Conservation (phyloP, 2,329 filamentous ascomycete species). For the Pseudonectria buxi region DNA sequence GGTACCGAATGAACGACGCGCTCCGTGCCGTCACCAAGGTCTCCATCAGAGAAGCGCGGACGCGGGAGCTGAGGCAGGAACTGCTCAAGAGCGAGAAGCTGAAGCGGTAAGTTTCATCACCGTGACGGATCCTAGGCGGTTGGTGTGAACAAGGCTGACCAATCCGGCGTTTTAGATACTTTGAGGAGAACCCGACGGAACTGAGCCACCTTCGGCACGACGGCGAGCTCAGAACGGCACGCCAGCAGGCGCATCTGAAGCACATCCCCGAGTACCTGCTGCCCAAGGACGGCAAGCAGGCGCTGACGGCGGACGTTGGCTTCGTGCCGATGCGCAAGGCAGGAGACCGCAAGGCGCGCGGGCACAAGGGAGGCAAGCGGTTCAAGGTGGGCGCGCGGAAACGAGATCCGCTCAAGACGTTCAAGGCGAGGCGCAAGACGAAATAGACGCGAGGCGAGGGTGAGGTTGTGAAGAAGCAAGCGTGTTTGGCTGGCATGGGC, state of each 20-base stretch:
- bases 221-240: constrained; percentile 73
- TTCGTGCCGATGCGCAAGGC: constrained; percentile 66
- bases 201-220: constrained; percentile 84
- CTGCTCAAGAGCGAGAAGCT: constrained; percentile 90
- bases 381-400: constrained; percentile 55
- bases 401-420: constrained; percentile 80
- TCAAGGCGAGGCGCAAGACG: constrained; percentile 58
- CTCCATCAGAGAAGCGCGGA: constrained; percentile 82
- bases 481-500: too few species aligned
- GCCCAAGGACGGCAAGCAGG: constrained; percentile 68
- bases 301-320: constrained; percentile 60
- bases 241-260: constrained; percentile 82
- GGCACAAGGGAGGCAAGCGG: constrained; percentile 37
- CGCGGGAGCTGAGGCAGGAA: constrained; percentile 81
- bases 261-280: constrained; percentile 92
- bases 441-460: constrained; percentile 17
- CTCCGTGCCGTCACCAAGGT: constrained; percentile 84
- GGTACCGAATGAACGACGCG: constrained; percentile 91
- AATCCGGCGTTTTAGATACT: constrained; percentile 48
- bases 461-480: too few species aligned
- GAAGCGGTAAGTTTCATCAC: constrained; percentile 49
- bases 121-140: too few species aligned
- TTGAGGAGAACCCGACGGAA: constrained; percentile 93
- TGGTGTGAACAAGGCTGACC: neutral
- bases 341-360: constrained; percentile 43